Percentiles rank a stretch among this genome's conserved stretches.
Conservation (phyloP, 164 flowering plant genomes). For the Stephania cephalantha region DNA sequence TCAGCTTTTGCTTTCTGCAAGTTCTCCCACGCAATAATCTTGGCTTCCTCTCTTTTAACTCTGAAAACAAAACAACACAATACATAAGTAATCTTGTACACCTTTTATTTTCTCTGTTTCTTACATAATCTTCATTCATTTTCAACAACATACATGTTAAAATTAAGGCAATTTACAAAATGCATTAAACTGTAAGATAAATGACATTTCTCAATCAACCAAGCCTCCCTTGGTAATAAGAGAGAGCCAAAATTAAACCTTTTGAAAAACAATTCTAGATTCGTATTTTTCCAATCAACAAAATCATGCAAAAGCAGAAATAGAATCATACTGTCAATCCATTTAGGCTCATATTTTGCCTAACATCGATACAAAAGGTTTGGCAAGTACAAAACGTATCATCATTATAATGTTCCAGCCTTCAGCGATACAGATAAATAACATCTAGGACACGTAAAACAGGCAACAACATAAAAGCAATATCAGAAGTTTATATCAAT, state of each 20-base stretch:
- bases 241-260: background rate
- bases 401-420: background rate
- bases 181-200: background rate
- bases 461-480: background rate
- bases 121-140: background rate
- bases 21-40: slow-evolving; percentile 93
- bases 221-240: background rate
- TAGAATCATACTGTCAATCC: background rate
- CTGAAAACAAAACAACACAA: slow-evolving; percentile 28
- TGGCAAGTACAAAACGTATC: background rate
- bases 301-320: too few species aligned
- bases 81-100: background rate
- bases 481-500: background rate
- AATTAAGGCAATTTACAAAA: background rate
- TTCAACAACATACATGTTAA: background rate
- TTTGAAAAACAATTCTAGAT: background rate
- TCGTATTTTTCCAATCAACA: background rate
- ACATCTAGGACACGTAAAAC: background rate
- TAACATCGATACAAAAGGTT: background rate
- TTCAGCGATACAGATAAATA: background rate
- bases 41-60: slow-evolving; percentile 82
- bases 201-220: background rate
- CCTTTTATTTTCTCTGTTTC: background rate
- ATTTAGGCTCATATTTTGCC: background rate
- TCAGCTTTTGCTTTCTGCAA: slow-evolving; percentile 98